phyloP scores from a whole-genome alignment of 2,329 filamentous ascomycete species.

The Erysiphe pulchra region DNA sequence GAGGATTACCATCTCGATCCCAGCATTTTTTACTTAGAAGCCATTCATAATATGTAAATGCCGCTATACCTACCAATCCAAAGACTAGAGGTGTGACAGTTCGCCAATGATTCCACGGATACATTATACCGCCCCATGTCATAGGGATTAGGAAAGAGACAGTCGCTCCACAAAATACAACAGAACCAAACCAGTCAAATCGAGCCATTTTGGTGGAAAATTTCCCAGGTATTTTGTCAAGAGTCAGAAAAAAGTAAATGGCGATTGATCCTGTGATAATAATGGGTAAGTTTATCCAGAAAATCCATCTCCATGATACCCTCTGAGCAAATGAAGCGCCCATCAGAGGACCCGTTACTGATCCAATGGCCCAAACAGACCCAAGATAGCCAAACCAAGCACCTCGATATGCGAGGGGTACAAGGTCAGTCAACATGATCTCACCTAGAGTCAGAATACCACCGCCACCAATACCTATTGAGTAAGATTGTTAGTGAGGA shows the following conservation, averaged over 20 bases:
- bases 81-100: slow-evolving; percentile 35
- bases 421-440: slow-evolving; percentile 21
- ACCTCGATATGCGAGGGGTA: slow-evolving; percentile 18
- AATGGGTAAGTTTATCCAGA: slow-evolving; percentile 20
- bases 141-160: slow-evolving; percentile 34
- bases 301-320: slow-evolving; percentile 33
- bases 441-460: slow-evolving; percentile 22
- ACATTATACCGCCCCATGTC: slow-evolving; percentile 38
- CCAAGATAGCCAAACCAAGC: slow-evolving; percentile 13
- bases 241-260: slow-evolving; percentile 10
- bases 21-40: slow-evolving; percentile 7
- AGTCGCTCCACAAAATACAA: slow-evolving; percentile 31
- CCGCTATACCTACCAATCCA: slow-evolving; percentile 23
- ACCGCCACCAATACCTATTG: slow-evolving; percentile 19
- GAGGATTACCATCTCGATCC: slow-evolving; percentile 6
- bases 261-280: slow-evolving; percentile 7
- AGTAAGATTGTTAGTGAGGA: no score
- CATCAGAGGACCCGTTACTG: slow-evolving; percentile 23
- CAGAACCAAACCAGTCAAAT: slow-evolving; percentile 36
- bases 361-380: slow-evolving; percentile 27
- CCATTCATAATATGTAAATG: slow-evolving; percentile 27
- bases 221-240: slow-evolving; percentile 7
- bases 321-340: slow-evolving; percentile 27
- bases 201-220: slow-evolving; percentile 15
- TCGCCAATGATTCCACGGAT: slow-evolving; percentile 33